A percentile compares a stretch with the other conserved stretches of the same genome.
Conservation (phyloP, 1,139 yeast genomes). For the Candida dubliniensis region DNA sequence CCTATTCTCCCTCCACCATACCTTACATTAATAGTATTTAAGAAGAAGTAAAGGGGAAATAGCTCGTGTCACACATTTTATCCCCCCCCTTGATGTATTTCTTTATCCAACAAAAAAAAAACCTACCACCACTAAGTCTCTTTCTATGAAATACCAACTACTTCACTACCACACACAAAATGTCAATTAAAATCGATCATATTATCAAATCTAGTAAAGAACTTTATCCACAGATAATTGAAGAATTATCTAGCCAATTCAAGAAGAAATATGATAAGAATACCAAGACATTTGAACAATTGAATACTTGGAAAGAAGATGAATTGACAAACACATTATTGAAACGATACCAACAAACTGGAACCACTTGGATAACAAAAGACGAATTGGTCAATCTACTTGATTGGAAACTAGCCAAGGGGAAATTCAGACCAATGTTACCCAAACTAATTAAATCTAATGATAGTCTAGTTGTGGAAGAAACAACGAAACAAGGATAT, state of each 20-base stretch:
- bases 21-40: too few species aligned
- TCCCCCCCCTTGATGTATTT: too few species aligned
- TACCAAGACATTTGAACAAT: conserved; percentile 27
- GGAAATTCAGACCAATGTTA: conserved; percentile 46
- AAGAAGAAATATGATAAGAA: conserved; percentile 20
- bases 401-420: conserved; percentile 54
- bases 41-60: too few species aligned
- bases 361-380: conserved; percentile 29
- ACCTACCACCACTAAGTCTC: too few species aligned
- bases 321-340: conserved; percentile 28
- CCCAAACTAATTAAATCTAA: conserved; percentile 44
- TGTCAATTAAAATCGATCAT: conserved; percentile 8
- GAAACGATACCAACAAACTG: conserved; percentile 19
- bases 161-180: too few species aligned
- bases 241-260: conserved; percentile 18
- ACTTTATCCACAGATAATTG: conserved; percentile 12
- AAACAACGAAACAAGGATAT: conserved; percentile 32
- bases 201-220: conserved; percentile 10
- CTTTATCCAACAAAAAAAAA: too few species aligned
- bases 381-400: conserved; percentile 40
- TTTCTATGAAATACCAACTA: too few species aligned
- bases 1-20: too few species aligned
- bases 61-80: too few species aligned
- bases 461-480: conserved; percentile 25
- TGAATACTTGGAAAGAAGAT: conserved; percentile 37